Evolutionary conservation across 2,329 filamentous ascomycete genomes (phyloP), one percentile per base, ranked within the genome.

Genomic region (Septoria linicola): DNA sequence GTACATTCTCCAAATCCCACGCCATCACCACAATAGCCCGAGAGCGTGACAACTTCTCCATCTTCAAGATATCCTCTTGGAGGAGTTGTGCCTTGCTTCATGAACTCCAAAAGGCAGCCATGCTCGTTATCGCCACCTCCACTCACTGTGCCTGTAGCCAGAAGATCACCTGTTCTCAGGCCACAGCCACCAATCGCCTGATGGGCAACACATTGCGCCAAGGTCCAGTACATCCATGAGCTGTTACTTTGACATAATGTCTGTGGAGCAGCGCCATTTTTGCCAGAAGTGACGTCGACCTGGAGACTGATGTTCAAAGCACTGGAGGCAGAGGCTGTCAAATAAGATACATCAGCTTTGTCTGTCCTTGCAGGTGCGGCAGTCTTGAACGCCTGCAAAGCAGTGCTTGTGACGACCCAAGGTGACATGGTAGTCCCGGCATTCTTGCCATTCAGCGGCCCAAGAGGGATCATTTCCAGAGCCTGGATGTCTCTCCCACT

Each of bases 351-450:
- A 7, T 62, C 54, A 4, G 32, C 25, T 8, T 59, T 50, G 8
- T 47, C 30, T 10, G 36, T 39, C 25, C 62, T 55, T n/a, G 56
- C 35, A 37, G 59, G 40, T 31, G 57, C 52, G 4, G 52, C 25
- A n/a, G 54, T 58, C 21, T 58, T 59, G 58, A 66, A 69, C 2
- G 63, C 49, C 32, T 66, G 63, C 13, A 85, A 62, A 0, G 82
- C 81, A 14, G 83, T 80, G 0, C 77, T 66, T 0, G 80, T 82
- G 7, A 85, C 64, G 3, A 84, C 68, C 82, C 81, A 85, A 0
- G 81, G 80, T 0, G 79, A 82, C n/a, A 85, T 76, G 0, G 74
- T 76, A 0, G 80, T 84, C 2, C 73, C 75, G 23, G 83, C 81
- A 37, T 76, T 78, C 64, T 85, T 85, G 2, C 79, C 76, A 44